These are phyloP conservation scores for Diplodia sapinea DNA, from an alignment of 2,329 filamentous ascomycete species.

Conservation along the genomic window DNA sequence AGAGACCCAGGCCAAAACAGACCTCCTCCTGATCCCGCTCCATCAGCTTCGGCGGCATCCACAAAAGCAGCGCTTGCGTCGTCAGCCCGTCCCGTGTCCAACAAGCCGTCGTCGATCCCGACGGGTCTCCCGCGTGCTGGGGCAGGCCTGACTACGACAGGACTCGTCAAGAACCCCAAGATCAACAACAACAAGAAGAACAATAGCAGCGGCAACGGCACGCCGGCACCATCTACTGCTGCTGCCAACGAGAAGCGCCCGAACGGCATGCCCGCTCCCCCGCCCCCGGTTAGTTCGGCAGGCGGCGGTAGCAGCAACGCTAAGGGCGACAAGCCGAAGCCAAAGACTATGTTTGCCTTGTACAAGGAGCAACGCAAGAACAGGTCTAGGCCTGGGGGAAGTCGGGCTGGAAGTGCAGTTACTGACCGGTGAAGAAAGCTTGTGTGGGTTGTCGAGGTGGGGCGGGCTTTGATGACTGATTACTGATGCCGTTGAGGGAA, in stretches of 20 bases:
- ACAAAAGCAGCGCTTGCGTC: not conserved
- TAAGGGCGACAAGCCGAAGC: slow-evolving; percentile 16
- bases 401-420: slow-evolving; percentile 4
- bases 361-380: slow-evolving; percentile 19
- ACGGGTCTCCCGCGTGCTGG: not conserved
- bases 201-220: not conserved
- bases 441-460: not conserved
- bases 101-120: not conserved
- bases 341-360: slow-evolving; percentile 15
- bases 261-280: slow-evolving; percentile 4
- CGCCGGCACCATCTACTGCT: not conserved
- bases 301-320: not conserved
- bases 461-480: not conserved
- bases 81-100: not conserved
- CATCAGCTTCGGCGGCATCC: not conserved
- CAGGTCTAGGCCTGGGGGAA: not conserved
- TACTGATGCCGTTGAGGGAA: not conserved
- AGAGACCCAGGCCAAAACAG: not conserved
- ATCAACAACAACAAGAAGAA: not conserved
- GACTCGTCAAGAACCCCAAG: not conserved
- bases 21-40: not conserved
- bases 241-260: not conserved
- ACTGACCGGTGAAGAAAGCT: not conserved
- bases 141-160: not conserved
- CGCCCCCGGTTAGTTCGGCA: not conserved